phyloP scores from a whole-genome alignment of 2,329 filamentous ascomycete species.

The Aspergillus fumigatus region DNA sequence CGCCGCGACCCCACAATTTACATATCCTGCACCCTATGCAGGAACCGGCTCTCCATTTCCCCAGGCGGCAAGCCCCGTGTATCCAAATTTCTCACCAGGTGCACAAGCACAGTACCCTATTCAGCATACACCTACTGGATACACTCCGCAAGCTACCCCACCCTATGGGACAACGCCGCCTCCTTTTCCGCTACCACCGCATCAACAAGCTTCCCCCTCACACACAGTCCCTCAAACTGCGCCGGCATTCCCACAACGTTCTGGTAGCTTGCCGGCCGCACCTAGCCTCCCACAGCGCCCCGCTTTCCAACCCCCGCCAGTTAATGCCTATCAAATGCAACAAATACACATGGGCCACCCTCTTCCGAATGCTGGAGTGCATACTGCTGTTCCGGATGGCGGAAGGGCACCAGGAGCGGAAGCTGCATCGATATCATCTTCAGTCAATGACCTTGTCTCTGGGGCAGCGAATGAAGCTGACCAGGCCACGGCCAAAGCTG shows the following conservation, averaged over 20 bases:
- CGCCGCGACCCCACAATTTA: conserved; percentile 31
- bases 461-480: conserved; percentile 45
- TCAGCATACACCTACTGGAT: conserved; percentile 19
- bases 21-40: conserved; percentile 38
- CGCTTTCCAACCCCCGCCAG: conserved; percentile 50
- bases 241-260: conserved; percentile 42
- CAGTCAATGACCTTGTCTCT: conserved; percentile 50
- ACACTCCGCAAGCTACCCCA: conserved; percentile 29
- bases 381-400: conserved; percentile 26
- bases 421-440: conserved; percentile 32
- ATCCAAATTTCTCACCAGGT: conserved; percentile 33
- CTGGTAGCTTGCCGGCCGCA: conserved; percentile 51
- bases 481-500: conserved; percentile 28
- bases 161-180: conserved; percentile 40
- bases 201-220: conserved; percentile 35
- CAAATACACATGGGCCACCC: conserved; percentile 53
- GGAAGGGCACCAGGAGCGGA: conserved; percentile 18
- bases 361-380: conserved; percentile 18
- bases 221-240: conserved; percentile 41
- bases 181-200: conserved; percentile 40
- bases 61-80: conserved; percentile 37
- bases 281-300: conserved; percentile 59
- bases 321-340: conserved; percentile 53
- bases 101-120: conserved; percentile 29
- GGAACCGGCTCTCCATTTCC: conserved; percentile 41